phyloP scores from a whole-genome alignment of 2,329 filamentous ascomycete genomes.

The Sporothrix phasma region DNA sequence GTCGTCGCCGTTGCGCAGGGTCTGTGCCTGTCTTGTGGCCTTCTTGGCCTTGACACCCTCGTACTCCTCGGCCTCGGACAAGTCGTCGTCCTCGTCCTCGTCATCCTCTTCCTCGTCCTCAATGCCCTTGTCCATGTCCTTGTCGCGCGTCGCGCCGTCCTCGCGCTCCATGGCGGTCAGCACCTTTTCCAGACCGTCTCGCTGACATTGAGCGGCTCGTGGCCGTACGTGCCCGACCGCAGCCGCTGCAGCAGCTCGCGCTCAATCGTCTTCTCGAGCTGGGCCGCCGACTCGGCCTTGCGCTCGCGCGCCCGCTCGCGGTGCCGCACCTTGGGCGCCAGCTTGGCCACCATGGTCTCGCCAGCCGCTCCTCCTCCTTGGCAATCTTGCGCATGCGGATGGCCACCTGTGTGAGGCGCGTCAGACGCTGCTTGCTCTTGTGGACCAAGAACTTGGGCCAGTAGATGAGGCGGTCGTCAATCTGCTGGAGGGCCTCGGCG shows the following conservation, averaged over 20 bases:
- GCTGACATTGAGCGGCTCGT: slow-evolving; percentile 89
- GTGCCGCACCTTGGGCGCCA: slow-evolving; percentile 80
- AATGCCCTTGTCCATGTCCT: slow-evolving; percentile 81
- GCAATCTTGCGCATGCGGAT: slow-evolving; percentile 71
- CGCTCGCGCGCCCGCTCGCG: slow-evolving; percentile 62
- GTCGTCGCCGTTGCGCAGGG: slow-evolving; percentile 36
- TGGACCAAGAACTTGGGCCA: slow-evolving; percentile 90
- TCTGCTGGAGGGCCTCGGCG: slow-evolving; percentile 73
- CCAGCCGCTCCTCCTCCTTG: slow-evolving; percentile 84
- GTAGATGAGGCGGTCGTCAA: slow-evolving; percentile 80
- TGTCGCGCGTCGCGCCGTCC: slow-evolving; percentile 71
- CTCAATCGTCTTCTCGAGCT: slow-evolving; percentile 93
- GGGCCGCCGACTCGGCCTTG: slow-evolving; percentile 69
- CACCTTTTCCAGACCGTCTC: slow-evolving; percentile 96
- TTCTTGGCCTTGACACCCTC: slow-evolving; percentile 32
- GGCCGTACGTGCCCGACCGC: slow-evolving; percentile 86
- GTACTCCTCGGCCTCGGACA: slow-evolving; percentile 62
- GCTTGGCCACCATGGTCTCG: slow-evolving; percentile 75
- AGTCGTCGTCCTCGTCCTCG: slow-evolving; percentile 54
- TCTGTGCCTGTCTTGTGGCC: slow-evolving; percentile 6
- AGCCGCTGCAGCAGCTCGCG: slow-evolving; percentile 85
- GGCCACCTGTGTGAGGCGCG: slow-evolving; percentile 81
- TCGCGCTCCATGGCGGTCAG: slow-evolving; percentile 80
- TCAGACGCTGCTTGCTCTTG: slow-evolving; percentile 84
- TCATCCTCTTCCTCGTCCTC: slow-evolving; percentile 64